These are phyloP conservation scores for Boletus patriciae DNA, from an alignment of 768 basidiomycete genomes.

Conservation along the genomic window DNA sequence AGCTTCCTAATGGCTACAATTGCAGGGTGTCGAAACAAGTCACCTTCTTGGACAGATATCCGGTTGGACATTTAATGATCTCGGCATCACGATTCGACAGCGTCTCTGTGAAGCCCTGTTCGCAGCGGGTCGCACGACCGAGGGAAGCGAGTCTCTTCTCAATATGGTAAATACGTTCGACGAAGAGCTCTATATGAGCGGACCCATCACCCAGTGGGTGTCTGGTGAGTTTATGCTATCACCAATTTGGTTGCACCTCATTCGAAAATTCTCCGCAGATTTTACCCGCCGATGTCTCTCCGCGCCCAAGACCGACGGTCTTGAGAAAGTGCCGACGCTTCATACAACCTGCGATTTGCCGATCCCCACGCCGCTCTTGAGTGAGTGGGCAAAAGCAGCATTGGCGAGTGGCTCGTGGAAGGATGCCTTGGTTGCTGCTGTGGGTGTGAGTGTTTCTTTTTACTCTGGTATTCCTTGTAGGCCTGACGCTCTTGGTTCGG, in stretches of 20 bases:
- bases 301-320: accelerated
- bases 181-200: neutral
- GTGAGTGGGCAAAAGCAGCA: constrained; percentile 1
- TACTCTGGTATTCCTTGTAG: neutral
- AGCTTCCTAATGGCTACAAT: neutral
- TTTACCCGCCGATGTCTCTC: neutral
- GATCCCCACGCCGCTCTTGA: neutral
- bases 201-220: neutral
- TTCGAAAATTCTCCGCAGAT: neutral
- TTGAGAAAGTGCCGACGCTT: neutral
- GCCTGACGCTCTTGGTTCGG: neutral
- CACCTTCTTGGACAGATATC: constrained; percentile 1
- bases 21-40: too few species aligned
- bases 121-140: neutral
- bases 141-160: neutral
- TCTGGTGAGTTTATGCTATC: neutral
- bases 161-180: neutral
- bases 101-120: constrained; percentile 1
- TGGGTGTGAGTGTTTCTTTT: too few species aligned
- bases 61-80: constrained; percentile 8
- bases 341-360: neutral
- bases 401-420: neutral
- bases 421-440: too few species aligned
- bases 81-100: neutral
- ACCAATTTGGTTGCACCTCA: too few species aligned